Conservation (phyloP, 176 grass and related monocot species). For the Avena eriantha region DNA sequence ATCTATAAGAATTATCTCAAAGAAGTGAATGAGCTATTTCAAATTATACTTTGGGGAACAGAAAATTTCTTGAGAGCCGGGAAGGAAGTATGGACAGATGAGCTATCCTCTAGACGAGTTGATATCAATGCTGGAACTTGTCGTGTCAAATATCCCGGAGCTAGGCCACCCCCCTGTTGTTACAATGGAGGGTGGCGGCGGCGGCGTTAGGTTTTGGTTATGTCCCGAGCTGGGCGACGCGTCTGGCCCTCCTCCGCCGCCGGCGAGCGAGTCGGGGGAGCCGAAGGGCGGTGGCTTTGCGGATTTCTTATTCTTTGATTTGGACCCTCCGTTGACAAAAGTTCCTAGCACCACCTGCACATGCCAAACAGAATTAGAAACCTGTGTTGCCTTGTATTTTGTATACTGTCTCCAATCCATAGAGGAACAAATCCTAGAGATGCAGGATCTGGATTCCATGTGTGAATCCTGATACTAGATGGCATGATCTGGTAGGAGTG, state of each 20-base stretch:
- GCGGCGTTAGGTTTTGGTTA: conserved; percentile 61
- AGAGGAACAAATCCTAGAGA: background rate
- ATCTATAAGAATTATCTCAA: conserved; percentile 57
- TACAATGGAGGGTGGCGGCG: conserved; percentile 18
- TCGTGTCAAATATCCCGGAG: conserved; percentile 63
- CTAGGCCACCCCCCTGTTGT: conserved; percentile 62
- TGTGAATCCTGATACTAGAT: background rate
- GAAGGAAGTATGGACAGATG: conserved; percentile 45
- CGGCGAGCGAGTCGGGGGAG: conserved; percentile 39
- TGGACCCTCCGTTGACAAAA: conserved; percentile 68
- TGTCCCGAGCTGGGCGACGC: conserved; percentile 55
- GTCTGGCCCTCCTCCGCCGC: conserved; percentile 18
- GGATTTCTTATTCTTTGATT: conserved; percentile 66
- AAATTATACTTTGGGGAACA: conserved; percentile 35
- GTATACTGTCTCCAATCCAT: background rate
- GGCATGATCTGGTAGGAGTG: background rate
- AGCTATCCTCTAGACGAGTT: conserved; percentile 86
- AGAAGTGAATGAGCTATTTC: conserved; percentile 52
- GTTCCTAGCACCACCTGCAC: conserved; percentile 74
- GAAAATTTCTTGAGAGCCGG: conserved; percentile 25
- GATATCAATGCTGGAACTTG: conserved; percentile 78
- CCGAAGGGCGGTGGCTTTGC: conserved; percentile 45
- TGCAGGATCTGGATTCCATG: background rate
- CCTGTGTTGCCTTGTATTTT: background rate
- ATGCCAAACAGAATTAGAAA: background rate